Conservation (phyloP, 768 basidiomycete species). For the Tephrocybe sp. region DNA sequence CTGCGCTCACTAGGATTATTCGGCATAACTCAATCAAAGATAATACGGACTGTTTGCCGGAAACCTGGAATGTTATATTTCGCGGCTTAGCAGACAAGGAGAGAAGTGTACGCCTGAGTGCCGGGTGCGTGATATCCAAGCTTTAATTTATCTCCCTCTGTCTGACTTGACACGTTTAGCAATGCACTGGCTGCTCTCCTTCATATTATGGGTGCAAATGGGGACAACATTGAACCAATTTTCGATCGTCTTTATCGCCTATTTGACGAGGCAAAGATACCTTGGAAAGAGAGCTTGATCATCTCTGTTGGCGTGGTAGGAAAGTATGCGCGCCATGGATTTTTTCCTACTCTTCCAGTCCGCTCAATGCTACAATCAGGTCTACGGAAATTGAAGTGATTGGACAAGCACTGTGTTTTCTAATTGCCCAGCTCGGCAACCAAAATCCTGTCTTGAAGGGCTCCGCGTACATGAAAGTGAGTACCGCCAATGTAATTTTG, state of each 20-base stretch:
- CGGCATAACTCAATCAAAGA: conserved; percentile 39
- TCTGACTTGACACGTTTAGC: conserved; percentile 27
- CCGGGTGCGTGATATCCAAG: conserved; percentile 55
- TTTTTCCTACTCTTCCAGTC: not conserved
- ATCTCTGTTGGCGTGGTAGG: conserved; percentile 60
- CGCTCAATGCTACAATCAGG: conserved; percentile 29
- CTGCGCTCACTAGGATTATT: conserved; percentile 39
- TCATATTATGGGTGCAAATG: conserved; percentile 32
- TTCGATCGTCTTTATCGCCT: conserved; percentile 48
- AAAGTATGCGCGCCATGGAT: conserved; percentile 32
- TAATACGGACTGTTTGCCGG: conserved; percentile 28
- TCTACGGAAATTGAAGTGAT: conserved; percentile 51
- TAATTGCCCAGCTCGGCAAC: conserved; percentile 68
- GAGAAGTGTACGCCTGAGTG: conserved; percentile 60
- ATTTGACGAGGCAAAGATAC: conserved; percentile 45
- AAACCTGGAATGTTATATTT: conserved; percentile 38
- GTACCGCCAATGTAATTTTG: conserved; percentile 9
- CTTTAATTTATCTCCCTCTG: not conserved
- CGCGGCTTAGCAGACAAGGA: conserved; percentile 53
- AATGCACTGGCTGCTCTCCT: conserved; percentile 50
- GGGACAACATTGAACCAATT: conserved; percentile 34
- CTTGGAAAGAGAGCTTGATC: conserved; percentile 63
- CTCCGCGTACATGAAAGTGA: conserved; percentile 66
- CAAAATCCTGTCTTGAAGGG: conserved; percentile 71
- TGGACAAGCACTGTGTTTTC: conserved; percentile 56